Evolutionary conservation across 805 yeast genomes (phyloP).

Genomic region (Clavispora vitiphila): DNA sequence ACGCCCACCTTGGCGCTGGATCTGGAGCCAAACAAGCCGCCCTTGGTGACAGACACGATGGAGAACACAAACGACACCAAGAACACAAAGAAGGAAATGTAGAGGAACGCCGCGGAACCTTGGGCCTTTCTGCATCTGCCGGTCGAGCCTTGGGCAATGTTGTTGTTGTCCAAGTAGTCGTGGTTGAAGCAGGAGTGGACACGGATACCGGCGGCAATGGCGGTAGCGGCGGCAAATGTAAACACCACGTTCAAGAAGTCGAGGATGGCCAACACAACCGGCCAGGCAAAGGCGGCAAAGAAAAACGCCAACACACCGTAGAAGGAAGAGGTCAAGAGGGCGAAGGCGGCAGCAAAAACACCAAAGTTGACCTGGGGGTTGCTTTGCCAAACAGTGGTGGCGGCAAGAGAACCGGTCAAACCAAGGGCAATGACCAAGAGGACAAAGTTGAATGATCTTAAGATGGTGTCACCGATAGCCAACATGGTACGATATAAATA

Average conservation of each 20-base stretch:
- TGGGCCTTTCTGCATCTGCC: constrained; percentile 96
- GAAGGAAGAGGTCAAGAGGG: constrained; percentile 70
- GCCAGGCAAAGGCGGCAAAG: constrained; percentile 79
- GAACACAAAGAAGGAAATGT: constrained; percentile 75
- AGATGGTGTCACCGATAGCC: constrained; percentile 67
- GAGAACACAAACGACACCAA: constrained; percentile 58
- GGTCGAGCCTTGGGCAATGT: constrained; percentile 65
- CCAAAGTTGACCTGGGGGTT: constrained; percentile 85
- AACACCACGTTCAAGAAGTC: constrained; percentile 89
- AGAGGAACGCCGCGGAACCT: constrained; percentile 75
- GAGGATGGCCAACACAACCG: constrained; percentile 63
- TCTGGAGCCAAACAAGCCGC: constrained; percentile 42
- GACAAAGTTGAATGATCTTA: constrained; percentile 71
- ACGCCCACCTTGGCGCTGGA: constrained; percentile 69
- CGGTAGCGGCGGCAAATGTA: constrained; percentile 92
- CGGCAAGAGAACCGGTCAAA: constrained; percentile 82
- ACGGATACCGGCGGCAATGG: constrained; percentile 86
- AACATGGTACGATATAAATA: constrained; percentile 36
- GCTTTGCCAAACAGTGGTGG: constrained; percentile 46
- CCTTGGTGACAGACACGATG: constrained; percentile 51
- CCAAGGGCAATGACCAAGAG: constrained; percentile 80
- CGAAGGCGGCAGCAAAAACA: constrained; percentile 85
- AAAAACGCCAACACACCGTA: constrained; percentile 78
- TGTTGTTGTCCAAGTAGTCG: constrained; percentile 62
- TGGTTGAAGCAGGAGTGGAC: constrained; percentile 79